Evolutionary conservation across 345 rosid species (phyloP).

Genomic region (Syzygium aqueum): DNA sequence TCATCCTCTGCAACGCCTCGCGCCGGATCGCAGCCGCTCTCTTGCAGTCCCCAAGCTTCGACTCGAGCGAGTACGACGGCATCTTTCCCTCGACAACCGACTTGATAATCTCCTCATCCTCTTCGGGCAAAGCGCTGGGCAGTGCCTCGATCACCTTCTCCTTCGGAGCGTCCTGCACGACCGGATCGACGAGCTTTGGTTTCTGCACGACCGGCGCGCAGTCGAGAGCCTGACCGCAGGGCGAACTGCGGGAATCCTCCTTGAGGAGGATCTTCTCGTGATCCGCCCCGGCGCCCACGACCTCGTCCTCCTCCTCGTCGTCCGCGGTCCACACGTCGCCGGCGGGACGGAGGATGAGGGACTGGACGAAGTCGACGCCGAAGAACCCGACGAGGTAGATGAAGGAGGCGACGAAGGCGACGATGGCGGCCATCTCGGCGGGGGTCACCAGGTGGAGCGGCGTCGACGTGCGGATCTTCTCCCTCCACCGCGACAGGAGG

Average conservation of each 20-base stretch:
- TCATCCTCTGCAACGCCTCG: slow-evolving; percentile 44
- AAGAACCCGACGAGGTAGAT: slow-evolving; percentile 57
- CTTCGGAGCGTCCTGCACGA: background rate
- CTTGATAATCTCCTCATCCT: slow-evolving; percentile 44
- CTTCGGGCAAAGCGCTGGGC: slow-evolving; percentile 8
- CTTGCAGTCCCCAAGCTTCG: slow-evolving; percentile 54
- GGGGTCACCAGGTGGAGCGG: slow-evolving; percentile 50
- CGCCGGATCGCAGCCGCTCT: slow-evolving; percentile 53
- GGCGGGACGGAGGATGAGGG: slow-evolving; percentile 38
- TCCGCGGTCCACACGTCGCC: slow-evolving; percentile 38
- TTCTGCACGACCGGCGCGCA: slow-evolving; percentile 7
- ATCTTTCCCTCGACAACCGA: slow-evolving; percentile 36
- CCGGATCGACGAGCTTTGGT: background rate
- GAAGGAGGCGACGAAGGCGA: slow-evolving; percentile 44
- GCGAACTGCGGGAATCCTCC: slow-evolving; percentile 24
- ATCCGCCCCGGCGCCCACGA: background rate
- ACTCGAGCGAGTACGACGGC: slow-evolving; percentile 55
- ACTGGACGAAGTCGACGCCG: slow-evolving; percentile 59
- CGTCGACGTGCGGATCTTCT: slow-evolving; percentile 57
- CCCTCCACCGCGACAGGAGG: slow-evolving; percentile 63
- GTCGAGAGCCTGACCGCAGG: slow-evolving; percentile 46
- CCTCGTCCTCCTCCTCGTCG: slow-evolving; percentile 34
- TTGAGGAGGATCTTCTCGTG: slow-evolving; percentile 10
- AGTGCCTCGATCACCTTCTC: slow-evolving; percentile 3
- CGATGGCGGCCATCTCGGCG: slow-evolving; percentile 47